Evolutionary conservation across 139 green algal genomes (phyloP).

Genomic region (Chlorella sp.): DNA sequence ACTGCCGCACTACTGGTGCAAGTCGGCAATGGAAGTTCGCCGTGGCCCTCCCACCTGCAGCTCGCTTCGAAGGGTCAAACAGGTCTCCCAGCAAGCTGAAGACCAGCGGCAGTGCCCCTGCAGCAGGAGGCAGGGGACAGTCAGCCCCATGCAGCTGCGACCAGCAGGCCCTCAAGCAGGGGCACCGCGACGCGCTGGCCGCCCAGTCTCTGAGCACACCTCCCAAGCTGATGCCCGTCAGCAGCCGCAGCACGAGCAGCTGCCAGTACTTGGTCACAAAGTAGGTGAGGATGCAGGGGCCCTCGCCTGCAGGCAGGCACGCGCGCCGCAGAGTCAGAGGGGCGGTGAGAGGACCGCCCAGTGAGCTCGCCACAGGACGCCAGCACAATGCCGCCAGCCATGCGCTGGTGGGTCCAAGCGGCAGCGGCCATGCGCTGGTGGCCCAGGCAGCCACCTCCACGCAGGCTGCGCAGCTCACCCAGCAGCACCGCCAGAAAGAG

Average conservation of each 20-base stretch:
- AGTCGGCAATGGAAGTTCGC: too few relatives aligned
- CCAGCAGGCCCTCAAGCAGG: neutral
- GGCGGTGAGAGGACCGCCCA: neutral
- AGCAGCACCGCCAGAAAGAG: slow-evolving; percentile 77
- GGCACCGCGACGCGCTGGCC: neutral
- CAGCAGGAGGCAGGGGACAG: neutral
- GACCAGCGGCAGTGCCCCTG: slow-evolving; percentile 74
- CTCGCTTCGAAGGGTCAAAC: slow-evolving; percentile 50
- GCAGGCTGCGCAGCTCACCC: slow-evolving; percentile 37
- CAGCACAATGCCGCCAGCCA: too few relatives aligned
- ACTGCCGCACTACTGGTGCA: too few relatives aligned
- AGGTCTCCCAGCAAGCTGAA: slow-evolving; percentile 81
- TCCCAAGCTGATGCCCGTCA: slow-evolving; percentile 85
- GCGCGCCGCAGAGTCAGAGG: neutral
- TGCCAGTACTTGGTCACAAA: slow-evolving; percentile 80
- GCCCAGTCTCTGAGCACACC: slow-evolving; percentile 33
- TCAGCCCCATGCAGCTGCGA: neutral
- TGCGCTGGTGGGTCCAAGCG: neutral
- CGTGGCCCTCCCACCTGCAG: too few relatives aligned
- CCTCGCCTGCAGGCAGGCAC: slow-evolving; percentile 49
- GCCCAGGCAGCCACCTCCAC: neutral
- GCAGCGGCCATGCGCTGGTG: neutral
- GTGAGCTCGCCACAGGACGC: neutral
- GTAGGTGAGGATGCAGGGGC: slow-evolving; percentile 72
- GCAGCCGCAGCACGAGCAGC: slow-evolving; percentile 76